These are phyloP conservation scores for Talaromyces verruculosus DNA, from an alignment of 2,329 filamentous ascomycete genomes.

Conservation along the genomic window DNA sequence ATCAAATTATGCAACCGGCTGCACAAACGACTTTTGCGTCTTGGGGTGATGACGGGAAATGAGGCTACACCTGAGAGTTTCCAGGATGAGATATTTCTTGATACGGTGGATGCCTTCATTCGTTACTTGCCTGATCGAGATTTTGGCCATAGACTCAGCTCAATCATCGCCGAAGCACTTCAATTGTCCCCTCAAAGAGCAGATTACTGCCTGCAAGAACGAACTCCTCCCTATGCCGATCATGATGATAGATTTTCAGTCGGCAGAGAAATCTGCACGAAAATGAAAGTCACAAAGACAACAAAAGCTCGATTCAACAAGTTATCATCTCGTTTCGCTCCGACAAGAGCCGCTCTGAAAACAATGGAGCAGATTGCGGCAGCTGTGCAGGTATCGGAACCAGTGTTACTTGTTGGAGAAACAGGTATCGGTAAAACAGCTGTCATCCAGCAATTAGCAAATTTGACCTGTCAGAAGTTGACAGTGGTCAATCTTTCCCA, in stretches of 20 bases:
- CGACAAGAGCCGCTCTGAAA: constrained; percentile 78
- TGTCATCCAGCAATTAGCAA: constrained; percentile 87
- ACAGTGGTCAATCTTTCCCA: constrained; percentile 95
- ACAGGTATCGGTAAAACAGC: constrained; percentile 99
- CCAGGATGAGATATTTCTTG: constrained; percentile 84
- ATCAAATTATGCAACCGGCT: constrained; percentile 88
- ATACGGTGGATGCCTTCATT: constrained; percentile 89
- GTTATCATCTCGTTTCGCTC: constrained; percentile 66
- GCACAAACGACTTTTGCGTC: constrained; percentile 59
- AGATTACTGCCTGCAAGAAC: constrained; percentile 71
- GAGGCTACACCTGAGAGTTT: constrained; percentile 72
- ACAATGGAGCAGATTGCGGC: constrained; percentile 86
- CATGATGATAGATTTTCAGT: constrained; percentile 60
- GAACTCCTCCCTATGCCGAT: constrained; percentile 69
- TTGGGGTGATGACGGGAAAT: constrained; percentile 63
- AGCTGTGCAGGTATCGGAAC: constrained; percentile 79
- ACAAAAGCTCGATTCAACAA: constrained; percentile 46
- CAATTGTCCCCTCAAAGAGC: constrained; percentile 80
- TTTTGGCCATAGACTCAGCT: constrained; percentile 54
- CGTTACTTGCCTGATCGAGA: constrained; percentile 70
- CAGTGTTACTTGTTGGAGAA: constrained; percentile 92
- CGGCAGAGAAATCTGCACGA: constrained; percentile 63
- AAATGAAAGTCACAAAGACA: constrained; percentile 53
- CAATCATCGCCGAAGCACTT: constrained; percentile 79
- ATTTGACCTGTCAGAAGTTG: constrained; percentile 78